phyloP scores from a whole-genome alignment of 2,329 filamentous ascomycete species.

The Aspergillus ochraceoroseus region DNA sequence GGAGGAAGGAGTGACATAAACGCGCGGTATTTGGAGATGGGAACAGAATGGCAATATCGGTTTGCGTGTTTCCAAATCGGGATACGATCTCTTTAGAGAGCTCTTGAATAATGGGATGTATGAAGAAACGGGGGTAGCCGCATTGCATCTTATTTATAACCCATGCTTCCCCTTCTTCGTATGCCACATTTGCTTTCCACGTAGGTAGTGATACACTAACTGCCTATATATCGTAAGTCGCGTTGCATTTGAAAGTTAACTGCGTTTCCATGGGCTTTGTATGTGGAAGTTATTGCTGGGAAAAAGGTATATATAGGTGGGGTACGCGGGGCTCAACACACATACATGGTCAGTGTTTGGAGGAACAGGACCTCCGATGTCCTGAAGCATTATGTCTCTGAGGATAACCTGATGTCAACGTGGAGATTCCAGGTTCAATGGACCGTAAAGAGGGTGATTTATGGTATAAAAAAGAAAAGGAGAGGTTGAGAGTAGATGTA shows the following conservation, averaged over 20 bases:
- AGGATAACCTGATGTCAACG: constrained; percentile 4
- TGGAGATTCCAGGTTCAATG: no score
- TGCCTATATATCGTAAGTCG: constrained; percentile 55
- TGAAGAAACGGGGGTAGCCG: constrained; percentile 92
- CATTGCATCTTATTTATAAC: constrained; percentile 80
- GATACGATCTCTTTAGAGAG: constrained; percentile 65
- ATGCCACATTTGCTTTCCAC: constrained; percentile 85
- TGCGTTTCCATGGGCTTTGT: background rate
- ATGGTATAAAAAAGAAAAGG: background rate
- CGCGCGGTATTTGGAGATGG: constrained; percentile 65
- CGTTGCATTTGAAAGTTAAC: background rate
- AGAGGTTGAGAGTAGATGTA: constrained; percentile 1
- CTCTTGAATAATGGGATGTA: constrained; percentile 74
- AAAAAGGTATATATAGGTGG: constrained; percentile 17
- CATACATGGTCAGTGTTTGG: constrained; percentile 73
- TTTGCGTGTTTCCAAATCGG: constrained; percentile 52
- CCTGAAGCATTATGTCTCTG: constrained; percentile 33
- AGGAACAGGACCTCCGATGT: constrained; percentile 66
- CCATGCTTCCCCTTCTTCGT: constrained; percentile 87
- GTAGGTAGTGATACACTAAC: constrained; percentile 94
- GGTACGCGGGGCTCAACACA: constrained; percentile 29
- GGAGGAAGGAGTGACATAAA: constrained; percentile 70
- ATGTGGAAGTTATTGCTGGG: background rate
- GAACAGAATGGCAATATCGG: constrained; percentile 71
- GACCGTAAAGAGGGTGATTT: constrained; percentile 1